A percentile compares a stretch with the other conserved stretches of the same genome.
Evolutionary conservation across 2,329 filamentous ascomycete species (phyloP).

Genomic region (Venturiaceae sp.): DNA sequence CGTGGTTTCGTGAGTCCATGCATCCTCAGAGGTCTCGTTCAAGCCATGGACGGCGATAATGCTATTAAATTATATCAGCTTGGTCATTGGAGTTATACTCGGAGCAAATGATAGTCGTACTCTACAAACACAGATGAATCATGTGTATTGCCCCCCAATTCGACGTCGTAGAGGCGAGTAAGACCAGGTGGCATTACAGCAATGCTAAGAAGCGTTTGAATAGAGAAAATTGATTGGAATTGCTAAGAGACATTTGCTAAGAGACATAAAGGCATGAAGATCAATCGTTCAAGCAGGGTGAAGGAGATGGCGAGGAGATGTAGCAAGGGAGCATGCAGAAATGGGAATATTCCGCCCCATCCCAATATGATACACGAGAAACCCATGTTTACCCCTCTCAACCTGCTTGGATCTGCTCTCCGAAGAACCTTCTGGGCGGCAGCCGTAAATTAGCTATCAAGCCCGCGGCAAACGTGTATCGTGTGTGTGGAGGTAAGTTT

Average conservation of each 20-base stretch:
- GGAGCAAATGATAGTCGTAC: not conserved
- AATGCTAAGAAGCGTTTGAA: not conserved
- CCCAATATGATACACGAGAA: not conserved
- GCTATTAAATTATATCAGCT: slow-evolving; percentile 11
- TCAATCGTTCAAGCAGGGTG: not conserved
- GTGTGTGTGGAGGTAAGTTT: not conserved
- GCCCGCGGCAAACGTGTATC: not conserved
- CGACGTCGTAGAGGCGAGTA: not conserved
- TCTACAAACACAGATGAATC: not conserved
- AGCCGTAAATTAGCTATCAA: not conserved
- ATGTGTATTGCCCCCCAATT: not conserved
- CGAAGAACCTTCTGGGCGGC: not conserved
- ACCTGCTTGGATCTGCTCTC: not conserved
- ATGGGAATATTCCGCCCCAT: not conserved
- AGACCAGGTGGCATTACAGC: not conserved
- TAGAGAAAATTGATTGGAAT: not conserved
- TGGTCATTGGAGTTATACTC: not conserved
- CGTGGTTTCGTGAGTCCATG: slow-evolving; percentile 18
- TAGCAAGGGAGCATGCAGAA: not conserved
- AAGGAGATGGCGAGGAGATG: not conserved
- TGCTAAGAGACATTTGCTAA: not conserved
- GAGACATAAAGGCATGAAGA: not conserved
- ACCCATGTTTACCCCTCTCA: not conserved
- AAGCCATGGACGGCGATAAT: slow-evolving; percentile 24
- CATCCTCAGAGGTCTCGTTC: slow-evolving; percentile 14